These are phyloP conservation scores for Termitomyces sp. DNA, from an alignment of 1,284 basidiomycete genomes.

Conservation along the genomic window DNA sequence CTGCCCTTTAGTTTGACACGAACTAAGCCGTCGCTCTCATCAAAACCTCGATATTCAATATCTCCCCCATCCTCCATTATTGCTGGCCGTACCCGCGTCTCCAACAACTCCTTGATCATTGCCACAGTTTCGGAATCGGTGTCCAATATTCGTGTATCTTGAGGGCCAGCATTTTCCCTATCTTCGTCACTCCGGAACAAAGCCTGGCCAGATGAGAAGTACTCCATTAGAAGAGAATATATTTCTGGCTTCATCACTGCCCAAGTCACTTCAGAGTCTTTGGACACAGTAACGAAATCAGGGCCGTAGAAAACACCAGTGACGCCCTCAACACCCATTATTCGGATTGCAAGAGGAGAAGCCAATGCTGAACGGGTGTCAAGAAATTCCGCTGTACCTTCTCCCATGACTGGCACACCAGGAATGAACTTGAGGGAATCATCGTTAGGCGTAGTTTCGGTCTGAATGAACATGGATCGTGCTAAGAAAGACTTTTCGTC, in stretches of 20 bases:
- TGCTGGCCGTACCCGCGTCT: conserved; percentile 91
- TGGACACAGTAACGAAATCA: conserved; percentile 96
- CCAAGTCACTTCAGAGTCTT: conserved; percentile 86
- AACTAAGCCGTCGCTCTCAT: conserved; percentile 61
- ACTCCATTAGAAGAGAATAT: conserved; percentile 97
- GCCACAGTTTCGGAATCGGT: conserved; percentile 97
- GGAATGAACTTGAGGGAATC: conserved; percentile 99
- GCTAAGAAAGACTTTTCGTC: conserved; percentile 36
- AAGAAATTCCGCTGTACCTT: conserved; percentile 90
- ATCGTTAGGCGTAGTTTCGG: conserved; percentile 95
- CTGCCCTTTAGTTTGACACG: conserved; percentile 93
- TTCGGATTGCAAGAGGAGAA: conserved; percentile 88
- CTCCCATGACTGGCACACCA: conserved; percentile 82
- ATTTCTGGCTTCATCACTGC: conserved; percentile 95
- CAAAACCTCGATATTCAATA: conserved; percentile 78
- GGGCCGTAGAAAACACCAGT: conserved; percentile 91
- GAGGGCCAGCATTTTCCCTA: conserved; percentile 74
- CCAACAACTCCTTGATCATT: conserved; percentile 98
- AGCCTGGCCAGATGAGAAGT: conserved; percentile 84
- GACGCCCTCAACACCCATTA: conserved; percentile 93
- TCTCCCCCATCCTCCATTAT: conserved; percentile 96
- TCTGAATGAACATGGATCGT: conserved; percentile 95
- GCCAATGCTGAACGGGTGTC: conserved; percentile 79
- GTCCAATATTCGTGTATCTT: conserved; percentile 94
- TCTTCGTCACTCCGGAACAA: conserved; percentile 83